Evolutionary conservation across 345 rosid species (phyloP).

Genomic region (sweet orange (Citrus sinensis)): DNA sequence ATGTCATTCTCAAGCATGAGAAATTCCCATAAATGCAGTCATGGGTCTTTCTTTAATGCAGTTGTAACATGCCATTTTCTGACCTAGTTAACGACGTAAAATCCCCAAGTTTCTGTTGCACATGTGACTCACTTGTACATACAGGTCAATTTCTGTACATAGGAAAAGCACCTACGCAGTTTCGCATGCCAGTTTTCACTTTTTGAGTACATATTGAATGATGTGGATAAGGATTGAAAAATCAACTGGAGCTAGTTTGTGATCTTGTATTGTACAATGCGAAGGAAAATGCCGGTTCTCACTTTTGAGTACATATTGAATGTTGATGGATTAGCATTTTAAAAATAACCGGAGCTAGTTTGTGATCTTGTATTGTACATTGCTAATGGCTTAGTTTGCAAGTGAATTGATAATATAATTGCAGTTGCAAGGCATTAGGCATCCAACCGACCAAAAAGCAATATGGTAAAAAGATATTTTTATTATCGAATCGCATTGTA

Average conservation of each 20-base stretch:
- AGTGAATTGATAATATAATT: neutral
- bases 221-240: neutral
- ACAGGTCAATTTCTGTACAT: conserved; percentile 12
- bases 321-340: neutral
- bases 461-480: neutral
- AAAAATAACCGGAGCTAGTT: neutral
- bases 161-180: neutral
- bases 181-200: neutral
- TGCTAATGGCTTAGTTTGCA: neutral
- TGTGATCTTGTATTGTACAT: neutral
- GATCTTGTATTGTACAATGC: neutral
- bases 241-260: neutral
- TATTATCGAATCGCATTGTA: neutral
- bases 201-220: conserved; percentile 4
- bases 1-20: neutral
- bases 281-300: neutral
- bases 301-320: conserved; percentile 2
- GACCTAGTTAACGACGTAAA: neutral
- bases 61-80: neutral
- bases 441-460: neutral
- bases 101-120: neutral
- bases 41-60: neutral
- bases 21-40: neutral
- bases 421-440: no score
- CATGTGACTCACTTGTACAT: conserved; percentile 6